phyloP scores from a whole-genome alignment of 2,329 filamentous ascomycete genomes.

The Colletotrichum phormii region DNA sequence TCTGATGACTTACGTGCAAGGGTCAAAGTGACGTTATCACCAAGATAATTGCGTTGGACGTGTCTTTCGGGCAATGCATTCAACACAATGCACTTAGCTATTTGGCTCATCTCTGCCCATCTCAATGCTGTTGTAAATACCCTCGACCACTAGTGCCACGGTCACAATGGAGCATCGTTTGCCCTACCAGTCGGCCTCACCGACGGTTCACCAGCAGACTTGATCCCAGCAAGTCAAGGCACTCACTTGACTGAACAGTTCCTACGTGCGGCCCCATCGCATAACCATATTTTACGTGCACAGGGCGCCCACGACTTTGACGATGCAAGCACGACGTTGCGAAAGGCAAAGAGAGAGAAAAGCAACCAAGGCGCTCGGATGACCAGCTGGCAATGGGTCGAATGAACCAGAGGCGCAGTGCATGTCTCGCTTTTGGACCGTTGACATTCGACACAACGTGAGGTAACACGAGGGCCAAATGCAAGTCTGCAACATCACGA shows the following conservation, averaged over 20 bases:
- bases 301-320: neutral
- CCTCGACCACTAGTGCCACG: neutral
- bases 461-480: neutral
- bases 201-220: slow-evolving; percentile 15
- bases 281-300: neutral
- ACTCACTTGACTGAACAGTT: slow-evolving; percentile 14
- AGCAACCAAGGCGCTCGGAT: slow-evolving; percentile 16
- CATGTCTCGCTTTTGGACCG: slow-evolving; percentile 14
- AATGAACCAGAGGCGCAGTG: slow-evolving; percentile 15
- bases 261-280: slow-evolving; percentile 13
- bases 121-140: slow-evolving; percentile 10
- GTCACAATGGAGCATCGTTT: slow-evolving; percentile 14
- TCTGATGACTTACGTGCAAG: slow-evolving; percentile 7
- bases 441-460: neutral
- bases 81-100: neutral
- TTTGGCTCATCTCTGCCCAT: slow-evolving; percentile 18
- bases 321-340: slow-evolving; percentile 5
- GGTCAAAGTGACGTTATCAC: slow-evolving; percentile 8
- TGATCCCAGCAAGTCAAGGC: slow-evolving; percentile 13
- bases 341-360: neutral
- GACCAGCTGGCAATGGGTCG: slow-evolving; percentile 19
- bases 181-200: slow-evolving; percentile 22
- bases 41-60: slow-evolving; percentile 11
- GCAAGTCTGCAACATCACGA: neutral
- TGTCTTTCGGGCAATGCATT: neutral